Conservation (phyloP, 805 yeast species). For the Cyberlindnera subsufficiens region DNA sequence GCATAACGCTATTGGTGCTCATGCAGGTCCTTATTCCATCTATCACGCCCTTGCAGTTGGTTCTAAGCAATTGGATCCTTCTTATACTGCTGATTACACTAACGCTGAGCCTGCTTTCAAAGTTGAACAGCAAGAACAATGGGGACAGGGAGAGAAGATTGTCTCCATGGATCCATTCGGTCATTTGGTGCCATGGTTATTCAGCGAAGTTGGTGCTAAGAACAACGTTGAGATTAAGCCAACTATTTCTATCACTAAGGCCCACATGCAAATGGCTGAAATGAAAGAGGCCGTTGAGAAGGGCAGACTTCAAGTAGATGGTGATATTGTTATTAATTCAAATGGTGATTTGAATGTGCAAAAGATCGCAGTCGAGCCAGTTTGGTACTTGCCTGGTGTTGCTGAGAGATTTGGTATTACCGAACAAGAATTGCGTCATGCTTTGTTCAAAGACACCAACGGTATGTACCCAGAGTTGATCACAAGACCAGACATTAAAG, state of each 20-base stretch:
- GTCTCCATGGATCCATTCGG: constrained; percentile 66
- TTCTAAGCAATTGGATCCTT: constrained; percentile 47
- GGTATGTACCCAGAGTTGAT: constrained; percentile 67
- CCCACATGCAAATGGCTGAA: constrained; percentile 55
- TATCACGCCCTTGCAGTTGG: constrained; percentile 64
- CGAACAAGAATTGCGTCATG: constrained; percentile 50
- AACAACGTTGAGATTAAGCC: constrained; percentile 56
- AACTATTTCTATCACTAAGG: constrained; percentile 62
- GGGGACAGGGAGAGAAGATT: constrained; percentile 51
- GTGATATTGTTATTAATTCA: constrained; percentile 50
- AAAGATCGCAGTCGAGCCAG: constrained; percentile 65
- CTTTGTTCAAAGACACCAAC: constrained; percentile 62
- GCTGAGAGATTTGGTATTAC: constrained; percentile 56
- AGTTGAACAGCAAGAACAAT: constrained; percentile 47
- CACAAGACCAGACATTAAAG: constrained; percentile 62
- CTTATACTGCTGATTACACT: constrained; percentile 53
- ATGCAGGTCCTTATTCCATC: constrained; percentile 56
- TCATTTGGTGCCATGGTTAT: constrained; percentile 59
- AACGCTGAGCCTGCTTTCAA: constrained; percentile 58
- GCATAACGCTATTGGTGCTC: constrained; percentile 63
- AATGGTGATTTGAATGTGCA: constrained; percentile 58
- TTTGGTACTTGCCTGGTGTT: constrained; percentile 66
- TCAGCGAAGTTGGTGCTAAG: constrained; percentile 34
- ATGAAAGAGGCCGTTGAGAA: constrained; percentile 47
- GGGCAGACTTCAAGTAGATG: constrained; percentile 54